Conservation (phyloP, 768 basidiomycete genomes). For the Gloeopeniophorella convolvens region DNA sequence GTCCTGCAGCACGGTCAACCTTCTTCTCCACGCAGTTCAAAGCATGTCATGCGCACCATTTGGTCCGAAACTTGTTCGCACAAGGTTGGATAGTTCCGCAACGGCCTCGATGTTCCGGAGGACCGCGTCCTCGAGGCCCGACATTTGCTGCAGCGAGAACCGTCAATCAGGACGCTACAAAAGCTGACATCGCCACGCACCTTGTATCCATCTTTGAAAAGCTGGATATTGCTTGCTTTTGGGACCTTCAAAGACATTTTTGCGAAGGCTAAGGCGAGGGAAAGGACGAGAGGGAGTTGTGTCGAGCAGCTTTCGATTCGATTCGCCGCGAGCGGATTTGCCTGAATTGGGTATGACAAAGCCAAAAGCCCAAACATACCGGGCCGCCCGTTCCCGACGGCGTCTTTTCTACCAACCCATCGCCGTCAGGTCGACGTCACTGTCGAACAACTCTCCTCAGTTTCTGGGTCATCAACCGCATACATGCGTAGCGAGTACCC, state of each 20-base stretch:
- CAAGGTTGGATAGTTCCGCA: slow-evolving; percentile 89
- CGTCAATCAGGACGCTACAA: background rate
- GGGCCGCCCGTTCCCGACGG: background rate
- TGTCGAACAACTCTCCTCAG: no score
- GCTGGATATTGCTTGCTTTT: slow-evolving; percentile 77
- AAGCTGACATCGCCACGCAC: slow-evolving; percentile 32
- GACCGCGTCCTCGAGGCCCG: slow-evolving; percentile 95
- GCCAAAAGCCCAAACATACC: no score
- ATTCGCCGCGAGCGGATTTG: background rate
- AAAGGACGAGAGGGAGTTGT: no score
- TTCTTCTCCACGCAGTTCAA: background rate
- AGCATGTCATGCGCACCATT: slow-evolving; percentile 58
- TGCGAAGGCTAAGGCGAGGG: no score
- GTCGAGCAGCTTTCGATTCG: no score
- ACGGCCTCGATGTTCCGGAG: slow-evolving; percentile 95
- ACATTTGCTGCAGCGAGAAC: slow-evolving; percentile 47
- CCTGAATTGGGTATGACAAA: background rate
- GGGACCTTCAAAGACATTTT: slow-evolving; percentile 92
- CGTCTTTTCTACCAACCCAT: background rate
- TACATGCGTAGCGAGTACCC: no score
- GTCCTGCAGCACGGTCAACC: slow-evolving; percentile 42
- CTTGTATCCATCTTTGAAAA: slow-evolving; percentile 98
- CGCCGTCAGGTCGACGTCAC: no score
- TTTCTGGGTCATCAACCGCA: no score
- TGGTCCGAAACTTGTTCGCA: slow-evolving; percentile 93